phyloP scores from a whole-genome alignment of 192 early-diverging fungal genomes.

The Coemansia sp. region DNA sequence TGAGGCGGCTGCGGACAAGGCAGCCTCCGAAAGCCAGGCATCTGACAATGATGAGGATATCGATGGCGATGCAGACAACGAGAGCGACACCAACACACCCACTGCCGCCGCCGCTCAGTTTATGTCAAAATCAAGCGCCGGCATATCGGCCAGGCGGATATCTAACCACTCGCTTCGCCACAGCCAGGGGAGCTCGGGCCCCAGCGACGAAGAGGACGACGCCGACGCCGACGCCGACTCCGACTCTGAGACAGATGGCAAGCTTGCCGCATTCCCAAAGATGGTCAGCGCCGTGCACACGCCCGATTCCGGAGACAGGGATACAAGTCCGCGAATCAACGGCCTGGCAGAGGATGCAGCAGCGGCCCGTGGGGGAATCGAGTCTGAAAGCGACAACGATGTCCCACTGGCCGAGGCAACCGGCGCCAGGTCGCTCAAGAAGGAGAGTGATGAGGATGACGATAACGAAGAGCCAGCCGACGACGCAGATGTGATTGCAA shows the following conservation, averaged over 20 bases:
- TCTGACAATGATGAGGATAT: slow-evolving; percentile 3
- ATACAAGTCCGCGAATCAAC: neutral
- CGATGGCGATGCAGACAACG: slow-evolving; percentile 1
- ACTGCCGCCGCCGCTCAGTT: neutral
- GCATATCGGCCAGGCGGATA: too few relatives aligned
- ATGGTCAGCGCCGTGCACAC: slow-evolving; percentile 9
- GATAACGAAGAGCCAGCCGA: neutral
- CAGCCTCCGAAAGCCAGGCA: slow-evolving; percentile 3
- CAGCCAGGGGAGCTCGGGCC: too few relatives aligned
- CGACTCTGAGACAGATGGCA: too few relatives aligned
- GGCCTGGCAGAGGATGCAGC: neutral
- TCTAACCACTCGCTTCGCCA: neutral
- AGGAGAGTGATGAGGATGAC: slow-evolving; percentile 5
- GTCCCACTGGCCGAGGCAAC: too few relatives aligned
- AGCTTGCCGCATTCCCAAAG: neutral
- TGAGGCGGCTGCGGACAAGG: slow-evolving; percentile 2
- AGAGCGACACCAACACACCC: neutral
- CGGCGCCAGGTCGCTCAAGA: neutral
- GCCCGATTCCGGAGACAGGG: slow-evolving; percentile 2
- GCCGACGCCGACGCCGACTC: neutral
- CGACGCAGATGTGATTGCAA: slow-evolving; percentile 8
- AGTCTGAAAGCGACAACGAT: slow-evolving; percentile 1
- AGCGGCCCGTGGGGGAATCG: neutral
- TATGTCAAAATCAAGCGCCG: neutral
- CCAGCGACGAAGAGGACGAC: slow-evolving; percentile 20